Percentiles rank a stretch among this genome's conserved stretches.
Conservation (phyloP, 75 land plant species). For the Azolla pinnata region DNA sequence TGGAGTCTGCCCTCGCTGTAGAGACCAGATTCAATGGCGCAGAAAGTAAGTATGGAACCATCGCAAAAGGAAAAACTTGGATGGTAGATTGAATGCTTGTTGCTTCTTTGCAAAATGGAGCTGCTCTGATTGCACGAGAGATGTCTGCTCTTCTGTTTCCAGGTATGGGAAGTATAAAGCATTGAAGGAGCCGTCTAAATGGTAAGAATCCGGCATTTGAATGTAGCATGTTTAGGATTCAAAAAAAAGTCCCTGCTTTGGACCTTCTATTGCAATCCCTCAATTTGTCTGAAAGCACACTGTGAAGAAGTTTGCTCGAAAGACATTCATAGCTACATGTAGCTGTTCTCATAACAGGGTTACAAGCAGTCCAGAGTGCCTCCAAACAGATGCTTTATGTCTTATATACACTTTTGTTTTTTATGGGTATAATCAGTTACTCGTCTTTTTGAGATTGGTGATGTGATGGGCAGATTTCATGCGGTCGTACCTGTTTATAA, state of each 20-base stretch:
- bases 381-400: no score
- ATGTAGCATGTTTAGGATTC: not conserved
- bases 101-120: not conserved
- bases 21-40: constrained; percentile 75
- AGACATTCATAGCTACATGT: no score
- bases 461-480: no score
- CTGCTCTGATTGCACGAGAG: not conserved
- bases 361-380: no score
- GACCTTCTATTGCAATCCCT: no score
- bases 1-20: constrained; percentile 76
- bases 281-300: no score
- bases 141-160: not conserved
- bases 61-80: not conserved
- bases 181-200: constrained; percentile 64
- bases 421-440: no score
- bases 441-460: no score
- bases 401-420: no score
- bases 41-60: constrained; percentile 12
- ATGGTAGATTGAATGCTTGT: not conserved
- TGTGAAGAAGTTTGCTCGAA: no score
- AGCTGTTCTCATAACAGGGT: no score
- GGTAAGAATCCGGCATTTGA: constrained; percentile 25
- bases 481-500: no score
- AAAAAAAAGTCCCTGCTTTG: not conserved
- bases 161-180: constrained; percentile 88